Evolutionary conservation across 495 filamentous ascomycete species (phyloP), one percentile per base, ranked within the genome.

Genomic region (Aspergillus ellipticus): DNA sequence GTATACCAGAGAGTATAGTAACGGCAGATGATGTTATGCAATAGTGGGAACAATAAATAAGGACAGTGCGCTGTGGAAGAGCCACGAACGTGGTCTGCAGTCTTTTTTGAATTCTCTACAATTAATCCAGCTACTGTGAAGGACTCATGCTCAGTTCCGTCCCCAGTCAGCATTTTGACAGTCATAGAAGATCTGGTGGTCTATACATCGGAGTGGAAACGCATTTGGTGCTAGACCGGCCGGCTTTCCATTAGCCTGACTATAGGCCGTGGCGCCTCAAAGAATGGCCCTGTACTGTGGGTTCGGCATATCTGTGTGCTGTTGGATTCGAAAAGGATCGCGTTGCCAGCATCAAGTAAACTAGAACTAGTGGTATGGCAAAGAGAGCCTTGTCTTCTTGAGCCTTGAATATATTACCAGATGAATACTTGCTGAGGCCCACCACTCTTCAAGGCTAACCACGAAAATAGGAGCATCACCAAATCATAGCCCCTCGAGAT

Each of bases 41-140:
- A 42, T 42, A 42, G n/a, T 42, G n/a, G n/a, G n/a, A 42, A 42
- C n/a, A 42, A 42, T n/a, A 42, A 42, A 42, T 42, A 42, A 42
- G 41, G n/a, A 42, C n/a, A 42, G n/a, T 42, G 41, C 41, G 41
- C 41, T 42, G 41, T 42, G n/a, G 41, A 42, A 42, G 41, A 42
- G 41, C 41, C n/a, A 42, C n/a, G n/a, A 42, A 42, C n/a, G n/a
- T 42, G n/a, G n/a, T 42, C n/a, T 42, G n/a, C n/a, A 42, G 10
- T 42, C 2, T 42, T 42, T 42, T 42, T 42, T 42, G n/a, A 42
- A 42, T 42, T 42, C n/a, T 42, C n/a, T 42, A 42, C n/a, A 42
- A 42, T 42, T 19, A 42, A 17, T 42, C n/a, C n/a, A 42, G 41
- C 41, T 42, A 42, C n/a, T 42, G n/a, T 42, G n/a, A 42, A 42